Percentiles rank a stretch among this genome's conserved stretches.
Evolutionary conservation across 495 filamentous ascomycete genomes (phyloP).

Genomic region (Talaromyces wortmannii): DNA sequence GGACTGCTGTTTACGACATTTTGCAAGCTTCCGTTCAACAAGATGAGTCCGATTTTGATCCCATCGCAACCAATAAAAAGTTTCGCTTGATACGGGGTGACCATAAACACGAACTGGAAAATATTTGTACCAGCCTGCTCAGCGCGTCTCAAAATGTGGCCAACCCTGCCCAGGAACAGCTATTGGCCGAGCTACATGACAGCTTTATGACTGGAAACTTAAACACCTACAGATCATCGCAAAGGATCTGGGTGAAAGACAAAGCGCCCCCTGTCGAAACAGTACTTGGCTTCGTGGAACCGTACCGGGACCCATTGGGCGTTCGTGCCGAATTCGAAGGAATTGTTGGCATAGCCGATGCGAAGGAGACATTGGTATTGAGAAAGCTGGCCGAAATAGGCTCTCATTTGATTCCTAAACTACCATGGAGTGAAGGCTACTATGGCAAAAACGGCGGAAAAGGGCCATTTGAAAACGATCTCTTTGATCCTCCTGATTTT

Average conservation of each 20-base stretch:
- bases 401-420: slow-evolving; percentile 20
- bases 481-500: slow-evolving; percentile 35
- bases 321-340: slow-evolving; percentile 40
- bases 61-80: background rate
- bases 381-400: slow-evolving; percentile 23
- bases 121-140: slow-evolving; percentile 10
- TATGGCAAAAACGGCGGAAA: slow-evolving; percentile 20
- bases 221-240: slow-evolving; percentile 25
- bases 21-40: slow-evolving; percentile 18
- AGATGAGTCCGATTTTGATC: slow-evolving; percentile 3
- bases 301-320: slow-evolving; percentile 40
- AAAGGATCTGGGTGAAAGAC: slow-evolving; percentile 33
- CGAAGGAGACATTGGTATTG: slow-evolving; percentile 24
- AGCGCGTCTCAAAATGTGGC: slow-evolving; percentile 18
- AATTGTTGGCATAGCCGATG: slow-evolving; percentile 34
- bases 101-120: slow-evolving; percentile 16
- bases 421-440: slow-evolving; percentile 27
- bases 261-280: slow-evolving; percentile 30
- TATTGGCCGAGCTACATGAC: slow-evolving; percentile 19
- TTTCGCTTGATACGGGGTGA: slow-evolving; percentile 16
- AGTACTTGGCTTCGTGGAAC: slow-evolving; percentile 41
- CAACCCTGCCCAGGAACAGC: slow-evolving; percentile 20
- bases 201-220: slow-evolving; percentile 30
- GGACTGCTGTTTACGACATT: slow-evolving; percentile 10
- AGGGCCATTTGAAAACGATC: slow-evolving; percentile 33